These are phyloP conservation scores for Haematococcus sp. DNA, from an alignment of 139 green algal species.

Conservation along the genomic window DNA sequence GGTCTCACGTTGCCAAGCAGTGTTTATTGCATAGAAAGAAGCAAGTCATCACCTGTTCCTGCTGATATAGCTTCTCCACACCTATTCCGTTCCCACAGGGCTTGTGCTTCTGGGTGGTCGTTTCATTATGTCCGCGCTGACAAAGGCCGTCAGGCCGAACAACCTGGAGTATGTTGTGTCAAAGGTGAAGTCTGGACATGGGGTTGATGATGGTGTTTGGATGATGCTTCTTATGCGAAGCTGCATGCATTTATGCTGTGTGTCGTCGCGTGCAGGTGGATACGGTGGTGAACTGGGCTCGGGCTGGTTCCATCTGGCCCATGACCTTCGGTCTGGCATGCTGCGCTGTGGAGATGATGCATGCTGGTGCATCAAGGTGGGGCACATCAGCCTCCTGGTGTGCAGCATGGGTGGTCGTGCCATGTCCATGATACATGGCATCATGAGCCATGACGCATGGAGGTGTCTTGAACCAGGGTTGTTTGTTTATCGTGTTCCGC, in stretches of 20 bases:
- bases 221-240: neutral
- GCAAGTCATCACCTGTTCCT: too few species aligned
- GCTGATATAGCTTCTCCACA: too few species aligned
- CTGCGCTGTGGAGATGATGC: constrained; percentile 98
- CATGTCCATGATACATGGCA: neutral
- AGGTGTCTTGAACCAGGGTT: neutral
- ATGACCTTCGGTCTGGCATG: constrained; percentile 97
- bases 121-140: too few species aligned
- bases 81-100: too few species aligned
- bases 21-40: too few species aligned
- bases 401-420: too few species aligned
- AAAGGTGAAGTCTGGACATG: constrained; percentile 82
- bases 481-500: neutral
- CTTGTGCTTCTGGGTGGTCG: too few species aligned
- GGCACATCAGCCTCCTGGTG: neutral
- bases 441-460: neutral
- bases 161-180: constrained; percentile 50
- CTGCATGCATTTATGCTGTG: neutral
- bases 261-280: constrained; percentile 25
- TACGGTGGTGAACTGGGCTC: constrained; percentile 89
- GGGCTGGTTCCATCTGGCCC: constrained; percentile 90
- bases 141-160: constrained; percentile 3
- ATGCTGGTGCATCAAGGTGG: constrained; percentile 34
- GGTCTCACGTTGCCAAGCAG: too few species aligned
- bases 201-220: constrained; percentile 29